Evolutionary conservation across 345 rosid genomes (phyloP).

Genomic region (Mercurialis annua): DNA sequence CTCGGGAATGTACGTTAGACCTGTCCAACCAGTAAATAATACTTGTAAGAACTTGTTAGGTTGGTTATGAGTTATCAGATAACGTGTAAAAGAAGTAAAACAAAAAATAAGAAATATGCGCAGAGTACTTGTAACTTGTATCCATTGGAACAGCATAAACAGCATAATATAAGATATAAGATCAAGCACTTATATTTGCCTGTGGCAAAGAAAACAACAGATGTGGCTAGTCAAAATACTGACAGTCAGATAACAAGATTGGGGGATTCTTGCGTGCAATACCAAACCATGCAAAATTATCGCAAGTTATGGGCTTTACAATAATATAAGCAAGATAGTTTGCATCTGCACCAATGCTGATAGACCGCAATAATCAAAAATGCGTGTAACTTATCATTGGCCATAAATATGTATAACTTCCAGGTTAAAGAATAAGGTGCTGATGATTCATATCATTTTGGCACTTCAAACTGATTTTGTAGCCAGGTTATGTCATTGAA

Average conservation of each 20-base stretch:
- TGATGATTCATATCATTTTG: background rate
- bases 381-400: background rate
- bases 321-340: background rate
- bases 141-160: background rate
- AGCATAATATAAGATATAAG: background rate
- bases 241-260: background rate
- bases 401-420: background rate
- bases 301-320: background rate
- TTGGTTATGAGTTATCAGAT: background rate
- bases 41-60: background rate
- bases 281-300: background rate
- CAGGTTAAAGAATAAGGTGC: background rate
- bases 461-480: background rate
- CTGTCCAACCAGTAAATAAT: constrained; percentile 38
- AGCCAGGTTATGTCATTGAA: background rate
- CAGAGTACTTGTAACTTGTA: background rate
- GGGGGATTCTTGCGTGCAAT: background rate
- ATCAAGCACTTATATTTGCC: background rate
- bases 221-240: background rate
- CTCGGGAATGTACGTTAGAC: constrained; percentile 83
- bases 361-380: background rate
- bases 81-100: background rate
- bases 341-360: background rate
- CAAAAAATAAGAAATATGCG: background rate
- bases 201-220: background rate